Conservation (phyloP, 2,329 filamentous ascomycete species). For the Cercospora janseana region DNA sequence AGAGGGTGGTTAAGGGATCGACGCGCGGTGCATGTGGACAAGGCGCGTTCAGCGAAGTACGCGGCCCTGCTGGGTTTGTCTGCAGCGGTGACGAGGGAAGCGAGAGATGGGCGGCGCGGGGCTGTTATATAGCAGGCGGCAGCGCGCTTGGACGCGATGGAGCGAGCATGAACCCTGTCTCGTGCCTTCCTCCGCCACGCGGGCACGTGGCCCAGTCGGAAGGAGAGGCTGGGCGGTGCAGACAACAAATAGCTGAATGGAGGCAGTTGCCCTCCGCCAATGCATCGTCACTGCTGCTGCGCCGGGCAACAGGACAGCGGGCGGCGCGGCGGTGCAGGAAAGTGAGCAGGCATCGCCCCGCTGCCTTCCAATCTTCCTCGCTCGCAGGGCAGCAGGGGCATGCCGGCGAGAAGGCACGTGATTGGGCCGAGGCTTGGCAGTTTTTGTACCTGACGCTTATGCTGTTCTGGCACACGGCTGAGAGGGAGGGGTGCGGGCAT, state of each 20-base stretch:
- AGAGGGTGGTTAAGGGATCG: slow-evolving; percentile 45
- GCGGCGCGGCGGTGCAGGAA: background rate
- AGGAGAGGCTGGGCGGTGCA: background rate
- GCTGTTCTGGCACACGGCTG: too few relatives aligned
- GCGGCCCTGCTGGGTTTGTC: slow-evolving; percentile 30
- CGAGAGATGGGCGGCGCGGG: slow-evolving; percentile 14
- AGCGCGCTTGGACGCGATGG: slow-evolving; percentile 1
- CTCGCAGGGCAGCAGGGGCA: too few relatives aligned
- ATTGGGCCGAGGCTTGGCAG: slow-evolving; percentile 2
- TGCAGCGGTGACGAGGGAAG: slow-evolving; percentile 36
- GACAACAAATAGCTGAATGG: background rate
- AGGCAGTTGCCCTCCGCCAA: too few relatives aligned
- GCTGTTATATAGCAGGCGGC: slow-evolving; percentile 16
- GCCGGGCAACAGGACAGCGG: background rate
- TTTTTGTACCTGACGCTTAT: slow-evolving; percentile 1
- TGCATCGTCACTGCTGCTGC: background rate
- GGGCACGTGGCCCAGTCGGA: background rate
- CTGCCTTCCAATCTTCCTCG: too few relatives aligned
- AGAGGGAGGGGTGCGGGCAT: background rate
- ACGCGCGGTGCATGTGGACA: slow-evolving; percentile 55
- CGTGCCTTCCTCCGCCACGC: background rate
- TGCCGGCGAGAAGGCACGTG: background rate
- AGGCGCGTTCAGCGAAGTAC: slow-evolving; percentile 42
- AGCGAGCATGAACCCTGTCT: slow-evolving; percentile 1
- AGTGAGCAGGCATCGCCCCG: background rate